Conservation (phyloP, 371 early-diverging fungal genomes). For the Basidiobolus meristosporus region DNA sequence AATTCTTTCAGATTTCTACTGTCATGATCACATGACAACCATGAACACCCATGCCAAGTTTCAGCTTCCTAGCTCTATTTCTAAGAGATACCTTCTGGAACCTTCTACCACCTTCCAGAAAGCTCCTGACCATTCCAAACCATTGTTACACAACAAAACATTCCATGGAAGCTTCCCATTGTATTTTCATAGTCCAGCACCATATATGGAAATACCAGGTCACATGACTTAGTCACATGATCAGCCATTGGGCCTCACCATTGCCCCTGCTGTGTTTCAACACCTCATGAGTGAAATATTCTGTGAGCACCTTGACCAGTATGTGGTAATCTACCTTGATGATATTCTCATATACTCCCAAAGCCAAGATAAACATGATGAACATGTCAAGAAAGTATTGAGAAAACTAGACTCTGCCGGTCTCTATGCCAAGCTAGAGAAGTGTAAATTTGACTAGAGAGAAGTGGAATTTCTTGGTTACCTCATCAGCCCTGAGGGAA, state of each 20-base stretch:
- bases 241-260: constrained; percentile 19
- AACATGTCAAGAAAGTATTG: constrained; percentile 15
- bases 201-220: no score
- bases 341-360: constrained; percentile 32
- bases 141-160: no score
- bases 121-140: no score
- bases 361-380: constrained; percentile 17
- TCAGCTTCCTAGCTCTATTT: no score
- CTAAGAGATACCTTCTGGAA: no score
- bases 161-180: no score
- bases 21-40: no score
- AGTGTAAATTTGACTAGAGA: constrained; percentile 20
- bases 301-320: constrained; percentile 12
- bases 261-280: constrained; percentile 21
- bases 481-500: constrained; percentile 6
- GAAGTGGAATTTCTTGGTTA: constrained; percentile 22
- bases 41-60: no score
- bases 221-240: no score
- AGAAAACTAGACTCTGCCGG: constrained; percentile 11
- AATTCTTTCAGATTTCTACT: no score
- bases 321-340: constrained; percentile 23
- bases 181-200: no score
- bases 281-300: constrained; percentile 15
- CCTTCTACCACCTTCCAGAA: no score
- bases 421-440: constrained; percentile 13